Base-by-base conservation (phyloP, 495 filamentous ascomycete species). In the Bacidia rubella region DNA sequence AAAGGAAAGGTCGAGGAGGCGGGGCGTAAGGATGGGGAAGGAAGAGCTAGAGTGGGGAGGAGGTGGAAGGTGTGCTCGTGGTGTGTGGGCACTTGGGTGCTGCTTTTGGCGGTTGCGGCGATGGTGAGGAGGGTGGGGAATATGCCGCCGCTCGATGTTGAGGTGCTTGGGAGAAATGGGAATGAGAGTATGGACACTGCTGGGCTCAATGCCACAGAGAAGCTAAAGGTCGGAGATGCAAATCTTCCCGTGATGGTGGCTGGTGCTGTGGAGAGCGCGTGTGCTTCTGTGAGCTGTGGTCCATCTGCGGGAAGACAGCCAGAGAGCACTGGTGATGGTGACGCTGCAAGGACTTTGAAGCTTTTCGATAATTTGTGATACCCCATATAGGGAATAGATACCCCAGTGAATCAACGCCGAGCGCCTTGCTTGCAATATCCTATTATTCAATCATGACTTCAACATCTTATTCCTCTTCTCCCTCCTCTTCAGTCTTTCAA, bases 381-480 rank as follows among this genome's bases (percentile, higher is more conserved):
- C 17, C 22, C 21, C 17, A 12, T 21, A 24, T 12, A 49, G 51
- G 21, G 47, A 38, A 12, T 20, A 29, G 45, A 42, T n/a, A 7
- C 23, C 23, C 47, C 24, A 27, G 12, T 24, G 21, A 42, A 42
- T 3, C 17, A 11, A 44, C 39, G 20, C 20, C 49, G 17, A 15
- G 25, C 39, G 17, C 49, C 39, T 12, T 11, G 29, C 41, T 35
- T 40, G 25, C 25, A 49, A 45, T 21, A 43, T 48, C 27, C 26
- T 27, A 23, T 29, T 40, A 35, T 47, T 40, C 35, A 38, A 0
- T 90, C 74, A 95, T 49, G 87, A 93, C 67, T 90, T 95, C 60
- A 97, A 67, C 60, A 93, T 69, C 72, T 96, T 97, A 68, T 97
- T 99, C 65, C 92, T 80, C 80, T 96, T 97, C 75, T 97, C 92